Evolutionary conservation across 2,329 filamentous ascomycete genomes (phyloP), one percentile per base, ranked within the genome.

Genomic region (Shiraia sp.): DNA sequence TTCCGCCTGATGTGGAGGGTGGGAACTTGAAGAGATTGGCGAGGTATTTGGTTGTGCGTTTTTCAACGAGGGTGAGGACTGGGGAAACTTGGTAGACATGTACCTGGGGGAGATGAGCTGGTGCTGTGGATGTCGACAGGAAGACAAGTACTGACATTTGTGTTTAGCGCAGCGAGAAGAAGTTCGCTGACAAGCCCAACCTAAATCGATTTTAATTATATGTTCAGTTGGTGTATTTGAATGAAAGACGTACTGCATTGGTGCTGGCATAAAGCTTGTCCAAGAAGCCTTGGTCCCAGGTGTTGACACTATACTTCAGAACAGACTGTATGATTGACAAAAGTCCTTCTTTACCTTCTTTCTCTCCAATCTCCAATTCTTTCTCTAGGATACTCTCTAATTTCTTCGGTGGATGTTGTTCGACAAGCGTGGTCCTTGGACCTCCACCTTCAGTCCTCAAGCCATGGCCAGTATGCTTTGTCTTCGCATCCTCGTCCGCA

Each of bases 221-320:
- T 19, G 13, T 15, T 2, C 15, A 16, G 14, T n/a, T 13, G 4
- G 15, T 1, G 28, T 23, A 7, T 10, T 29, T n/a, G 13, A 4
- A 29, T 36, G 32, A 15, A 27, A 28, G 28, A 70, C 79, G 46
- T 63, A 86, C 85, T 29, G 92, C 86, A 63, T 93, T 93, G 27
- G 89, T 95, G 51, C 86, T 86, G n/a, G 87, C 83, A 69, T 96
- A 97, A 13, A 97, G 77, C 73, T 99, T 97, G 72, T 96, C 91
- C 62, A 97, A 73, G 71, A 97, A 99, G 9, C 92, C 92, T 70
- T 96, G 91, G 62, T 95, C 88, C 88, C 91, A 97, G n/a, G 92
- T 96, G 72, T 99, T 99, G 63, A 97, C 92, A 61, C 87, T 93
- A 70, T 95, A 90, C 51, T 81, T 78, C 29, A 97, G 76, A 14